These are phyloP conservation scores for Calamus simplicifolius DNA, from an alignment of 176 grass and related monocot species.

Conservation along the genomic window DNA sequence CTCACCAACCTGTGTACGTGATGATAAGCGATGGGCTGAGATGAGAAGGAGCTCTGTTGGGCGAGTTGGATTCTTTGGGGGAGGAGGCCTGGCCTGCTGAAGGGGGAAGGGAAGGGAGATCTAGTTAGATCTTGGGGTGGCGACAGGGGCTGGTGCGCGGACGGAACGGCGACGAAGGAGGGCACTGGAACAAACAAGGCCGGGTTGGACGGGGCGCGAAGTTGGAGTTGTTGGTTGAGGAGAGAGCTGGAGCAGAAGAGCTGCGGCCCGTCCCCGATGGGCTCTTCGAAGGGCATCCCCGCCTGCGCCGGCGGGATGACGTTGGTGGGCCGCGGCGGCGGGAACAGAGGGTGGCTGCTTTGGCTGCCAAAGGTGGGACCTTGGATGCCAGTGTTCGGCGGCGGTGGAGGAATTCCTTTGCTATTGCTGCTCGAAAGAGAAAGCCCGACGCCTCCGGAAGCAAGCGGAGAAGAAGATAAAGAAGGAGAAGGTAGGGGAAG, in stretches of 20 bases:
- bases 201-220: slow-evolving; percentile 26
- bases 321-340: neutral
- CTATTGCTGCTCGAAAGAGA: slow-evolving; percentile 18
- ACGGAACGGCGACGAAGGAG: slow-evolving; percentile 27
- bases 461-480: slow-evolving; percentile 20
- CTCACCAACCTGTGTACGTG: slow-evolving; percentile 20
- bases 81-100: slow-evolving; percentile 29
- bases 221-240: slow-evolving; percentile 43
- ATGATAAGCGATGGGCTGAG: neutral
- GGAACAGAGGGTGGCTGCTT: neutral
- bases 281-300: slow-evolving; percentile 38
- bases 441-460: slow-evolving; percentile 20
- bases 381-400: slow-evolving; percentile 15
- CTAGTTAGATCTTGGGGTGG: slow-evolving; percentile 10
- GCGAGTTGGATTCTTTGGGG: slow-evolving; percentile 24
- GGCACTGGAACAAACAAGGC: slow-evolving; percentile 52
- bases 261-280: slow-evolving; percentile 4
- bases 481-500: neutral
- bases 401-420: slow-evolving; percentile 26
- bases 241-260: slow-evolving; percentile 30
- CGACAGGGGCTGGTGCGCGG: slow-evolving; percentile 11
- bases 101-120: slow-evolving; percentile 7
- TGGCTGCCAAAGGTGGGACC: slow-evolving; percentile 9
- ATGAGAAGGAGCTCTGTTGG: slow-evolving; percentile 18
- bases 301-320: neutral